Percentiles rank a stretch among this genome's conserved stretches.
Conservation (phyloP, 208 protist species). For the Crithidia mellificae region DNA sequence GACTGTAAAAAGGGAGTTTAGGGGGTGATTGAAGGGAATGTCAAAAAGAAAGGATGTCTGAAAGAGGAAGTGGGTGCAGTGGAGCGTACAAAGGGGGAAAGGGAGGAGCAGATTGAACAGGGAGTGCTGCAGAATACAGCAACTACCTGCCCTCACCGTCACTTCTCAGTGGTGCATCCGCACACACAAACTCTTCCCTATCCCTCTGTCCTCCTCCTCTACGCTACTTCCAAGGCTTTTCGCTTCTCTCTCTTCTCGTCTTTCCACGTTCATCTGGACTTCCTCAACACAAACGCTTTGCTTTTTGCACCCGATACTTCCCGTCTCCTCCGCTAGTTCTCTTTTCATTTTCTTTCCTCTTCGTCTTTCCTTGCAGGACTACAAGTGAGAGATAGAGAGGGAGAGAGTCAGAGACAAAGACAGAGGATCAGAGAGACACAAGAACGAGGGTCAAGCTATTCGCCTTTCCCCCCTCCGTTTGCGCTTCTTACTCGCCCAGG, state of each 20-base stretch:
- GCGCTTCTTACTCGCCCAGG: conserved; percentile 46
- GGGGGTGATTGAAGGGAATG: too few relatives aligned
- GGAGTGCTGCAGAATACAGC: too few relatives aligned
- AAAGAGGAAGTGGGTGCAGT: background rate
- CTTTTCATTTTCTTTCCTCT: background rate
- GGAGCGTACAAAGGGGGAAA: background rate
- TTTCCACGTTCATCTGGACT: conserved; percentile 17
- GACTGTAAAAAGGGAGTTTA: too few relatives aligned
- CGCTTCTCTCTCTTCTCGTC: conserved; percentile 9
- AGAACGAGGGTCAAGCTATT: too few relatives aligned
- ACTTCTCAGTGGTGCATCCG: background rate
- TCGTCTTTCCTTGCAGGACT: conserved; percentile 4
- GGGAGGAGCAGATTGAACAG: too few relatives aligned
- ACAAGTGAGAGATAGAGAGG: background rate
- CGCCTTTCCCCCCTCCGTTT: too few relatives aligned
- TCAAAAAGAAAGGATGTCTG: background rate
- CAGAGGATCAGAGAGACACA: too few relatives aligned
- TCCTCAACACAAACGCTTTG: background rate
- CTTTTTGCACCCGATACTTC: background rate
- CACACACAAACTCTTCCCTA: background rate
- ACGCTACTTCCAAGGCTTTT: background rate
- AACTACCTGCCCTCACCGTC: too few relatives aligned
- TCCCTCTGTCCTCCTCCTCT: background rate
- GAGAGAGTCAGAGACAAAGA: too few relatives aligned
- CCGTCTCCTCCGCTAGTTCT: background rate